phyloP scores from a whole-genome alignment of 495 filamentous ascomycete species.

The Tuber melanosporum region DNA sequence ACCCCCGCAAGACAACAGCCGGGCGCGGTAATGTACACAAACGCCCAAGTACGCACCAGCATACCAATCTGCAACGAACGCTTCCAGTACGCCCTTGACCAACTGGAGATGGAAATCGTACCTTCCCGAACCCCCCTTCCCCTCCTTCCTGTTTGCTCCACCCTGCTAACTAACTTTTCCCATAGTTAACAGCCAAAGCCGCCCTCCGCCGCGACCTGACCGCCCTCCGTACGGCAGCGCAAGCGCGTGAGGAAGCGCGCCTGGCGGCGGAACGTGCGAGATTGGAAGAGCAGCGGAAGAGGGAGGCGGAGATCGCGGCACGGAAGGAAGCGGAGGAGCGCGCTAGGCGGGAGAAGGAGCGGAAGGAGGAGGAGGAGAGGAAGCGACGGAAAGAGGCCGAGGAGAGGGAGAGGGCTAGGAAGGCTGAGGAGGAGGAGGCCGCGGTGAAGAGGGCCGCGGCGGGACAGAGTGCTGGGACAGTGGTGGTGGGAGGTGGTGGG shows the following conservation, averaged over 20 bases:
- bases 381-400: constrained; percentile 6
- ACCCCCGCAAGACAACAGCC: constrained; percentile 29
- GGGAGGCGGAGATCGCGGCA: constrained; percentile 3
- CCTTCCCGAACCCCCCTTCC: no score
- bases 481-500: not conserved
- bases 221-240: constrained; percentile 18
- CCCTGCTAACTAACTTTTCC: not conserved
- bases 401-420: not conserved
- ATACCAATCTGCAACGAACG: constrained; percentile 32
- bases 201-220: constrained; percentile 31
- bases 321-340: constrained; percentile 6
- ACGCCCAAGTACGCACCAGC: constrained; percentile 27
- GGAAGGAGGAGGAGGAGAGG: constrained; percentile 4
- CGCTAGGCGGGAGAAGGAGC: not conserved
- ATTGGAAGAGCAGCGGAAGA: constrained; percentile 8
- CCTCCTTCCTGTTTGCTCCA: no score
- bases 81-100: constrained; percentile 38
- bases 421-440: not conserved
- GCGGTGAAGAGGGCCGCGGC: not conserved
- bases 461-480: not conserved
- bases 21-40: constrained; percentile 33
- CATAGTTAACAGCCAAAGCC: constrained; percentile 28
- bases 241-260: constrained; percentile 18
- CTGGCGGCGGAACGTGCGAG: constrained; percentile 7
- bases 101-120: constrained; percentile 38